Percentiles rank a stretch among this genome's conserved stretches.
Conservation (phyloP, 805 yeast species). For the Maudiozyma bulderi region DNA sequence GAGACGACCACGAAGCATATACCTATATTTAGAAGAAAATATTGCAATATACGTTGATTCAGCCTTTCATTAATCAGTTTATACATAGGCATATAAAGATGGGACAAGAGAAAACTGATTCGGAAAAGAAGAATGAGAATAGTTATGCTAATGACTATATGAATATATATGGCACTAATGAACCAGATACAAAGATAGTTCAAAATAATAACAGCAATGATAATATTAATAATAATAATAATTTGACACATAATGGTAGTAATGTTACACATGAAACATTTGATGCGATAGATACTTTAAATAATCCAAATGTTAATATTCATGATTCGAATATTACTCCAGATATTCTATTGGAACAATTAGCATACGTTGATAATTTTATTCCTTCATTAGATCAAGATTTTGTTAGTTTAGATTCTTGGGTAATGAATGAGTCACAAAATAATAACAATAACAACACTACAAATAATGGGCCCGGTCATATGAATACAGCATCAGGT, state of each 20-base stretch:
- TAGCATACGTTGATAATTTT: slow-evolving; percentile 71
- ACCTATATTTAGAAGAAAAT: too few species aligned
- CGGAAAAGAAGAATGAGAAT: neutral
- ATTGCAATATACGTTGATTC: too few species aligned
- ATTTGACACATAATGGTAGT: neutral
- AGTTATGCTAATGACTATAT: slow-evolving; percentile 8
- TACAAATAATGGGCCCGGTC: neutral
- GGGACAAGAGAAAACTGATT: neutral
- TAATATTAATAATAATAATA: too few species aligned
- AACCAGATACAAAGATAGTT: neutral
- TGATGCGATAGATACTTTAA: slow-evolving; percentile 1
- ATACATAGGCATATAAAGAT: neutral
- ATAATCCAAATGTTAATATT: neutral
- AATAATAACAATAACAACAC: slow-evolving; percentile 25
- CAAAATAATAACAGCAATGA: too few species aligned
- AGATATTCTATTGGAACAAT: slow-evolving; percentile 53
- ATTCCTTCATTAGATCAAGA: slow-evolving; percentile 44
- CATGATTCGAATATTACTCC: slow-evolving; percentile 18
- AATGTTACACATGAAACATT: neutral
- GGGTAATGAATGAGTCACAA: slow-evolving; percentile 27
- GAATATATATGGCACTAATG: slow-evolving; percentile 16
- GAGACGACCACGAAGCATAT: too few species aligned
- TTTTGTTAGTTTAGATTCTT: slow-evolving; percentile 28
- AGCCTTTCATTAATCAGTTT: too few species aligned
- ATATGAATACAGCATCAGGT: neutral